Conservation (phyloP, 2,329 filamentous ascomycete species). For the Penicillium glabrum region DNA sequence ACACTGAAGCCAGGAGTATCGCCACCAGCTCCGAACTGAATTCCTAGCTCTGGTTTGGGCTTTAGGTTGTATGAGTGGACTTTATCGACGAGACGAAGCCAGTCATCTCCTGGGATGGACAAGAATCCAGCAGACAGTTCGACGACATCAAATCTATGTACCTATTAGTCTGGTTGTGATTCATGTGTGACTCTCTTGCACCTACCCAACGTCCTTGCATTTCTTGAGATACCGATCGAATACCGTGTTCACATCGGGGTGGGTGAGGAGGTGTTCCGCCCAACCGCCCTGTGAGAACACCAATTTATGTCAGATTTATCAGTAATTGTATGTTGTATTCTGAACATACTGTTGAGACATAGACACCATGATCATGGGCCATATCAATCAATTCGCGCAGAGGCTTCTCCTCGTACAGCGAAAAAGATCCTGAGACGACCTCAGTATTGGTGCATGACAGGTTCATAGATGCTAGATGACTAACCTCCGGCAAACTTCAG, state of each 20-base stretch:
- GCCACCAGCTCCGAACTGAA: conserved; percentile 59
- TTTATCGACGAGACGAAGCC: conserved; percentile 52
- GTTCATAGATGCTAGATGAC: neutral
- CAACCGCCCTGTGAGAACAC: conserved; percentile 48
- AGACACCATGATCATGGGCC: conserved; percentile 51
- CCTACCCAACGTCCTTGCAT: conserved; percentile 52
- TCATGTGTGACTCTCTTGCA: neutral
- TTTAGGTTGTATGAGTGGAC: conserved; percentile 50
- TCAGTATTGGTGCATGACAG: neutral
- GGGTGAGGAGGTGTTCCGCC: conserved; percentile 55
- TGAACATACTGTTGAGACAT: conserved; percentile 51
- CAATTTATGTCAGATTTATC: neutral
- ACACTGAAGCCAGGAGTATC: conserved; percentile 51
- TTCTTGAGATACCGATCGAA: conserved; percentile 55
- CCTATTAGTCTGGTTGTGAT: neutral
- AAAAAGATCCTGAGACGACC: conserved; percentile 46
- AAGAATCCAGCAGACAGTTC: conserved; percentile 57
- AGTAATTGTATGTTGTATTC: neutral
- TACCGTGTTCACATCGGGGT: conserved; percentile 44
- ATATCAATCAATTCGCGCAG: conserved; percentile 51
- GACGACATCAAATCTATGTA: conserved; percentile 52
- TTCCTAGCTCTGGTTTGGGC: conserved; percentile 57
- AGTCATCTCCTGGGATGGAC: conserved; percentile 55
- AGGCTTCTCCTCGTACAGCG: conserved; percentile 48
- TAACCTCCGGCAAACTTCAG: conserved; percentile 55